Base-by-base conservation (phyloP, 495 filamentous ascomycete genomes). In the Penicillium silybi region DNA sequence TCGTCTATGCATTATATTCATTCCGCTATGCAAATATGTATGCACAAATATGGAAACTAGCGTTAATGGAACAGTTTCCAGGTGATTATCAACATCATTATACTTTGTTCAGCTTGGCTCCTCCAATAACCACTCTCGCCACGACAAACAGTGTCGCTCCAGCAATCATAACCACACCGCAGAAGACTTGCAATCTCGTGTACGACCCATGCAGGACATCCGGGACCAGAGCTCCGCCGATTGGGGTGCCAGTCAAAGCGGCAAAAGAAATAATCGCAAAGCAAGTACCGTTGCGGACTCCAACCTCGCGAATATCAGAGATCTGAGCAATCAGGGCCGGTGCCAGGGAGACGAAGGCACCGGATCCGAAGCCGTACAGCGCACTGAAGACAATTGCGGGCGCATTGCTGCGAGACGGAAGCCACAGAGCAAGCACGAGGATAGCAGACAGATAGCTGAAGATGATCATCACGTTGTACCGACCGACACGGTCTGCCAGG, bases 341-440 rank as follows among this genome's bases (percentile, higher is more conserved):
- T 0, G 75, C 70, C 3, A 90, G 69, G 0, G 80, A 83, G 46
- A 91, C 81, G 60, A 85, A 88, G 3, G 85, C 84, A 6, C 88
- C 88, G 1, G 85, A 86, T 13, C 79, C 74, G 63, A 92, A 88
- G 1, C 88, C 88, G 63, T 85, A 91, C 0, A 89, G 57, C 0
- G 77, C 78, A 3, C 80, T 77, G 67, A 85, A 89, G 13, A 81
- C 64, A 48, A 92, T 84, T 37, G 81, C 81, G 1, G 85, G 75
- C 1, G 76, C 81, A 41, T 84, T 85, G 29, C 71, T 71, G 1
- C 68, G 68, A 0, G 79, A 74, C 5, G 84, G 86, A 4, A 90
- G 72, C 84, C 86, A 89, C 0, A 90, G 71, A 10, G 80, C 85
- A 0, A 92, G 74, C 0, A 84, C 79, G 38, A 90, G 70, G 37